Conservation (phyloP, 192 early-diverging fungal genomes). For the Coemansia sp. region DNA sequence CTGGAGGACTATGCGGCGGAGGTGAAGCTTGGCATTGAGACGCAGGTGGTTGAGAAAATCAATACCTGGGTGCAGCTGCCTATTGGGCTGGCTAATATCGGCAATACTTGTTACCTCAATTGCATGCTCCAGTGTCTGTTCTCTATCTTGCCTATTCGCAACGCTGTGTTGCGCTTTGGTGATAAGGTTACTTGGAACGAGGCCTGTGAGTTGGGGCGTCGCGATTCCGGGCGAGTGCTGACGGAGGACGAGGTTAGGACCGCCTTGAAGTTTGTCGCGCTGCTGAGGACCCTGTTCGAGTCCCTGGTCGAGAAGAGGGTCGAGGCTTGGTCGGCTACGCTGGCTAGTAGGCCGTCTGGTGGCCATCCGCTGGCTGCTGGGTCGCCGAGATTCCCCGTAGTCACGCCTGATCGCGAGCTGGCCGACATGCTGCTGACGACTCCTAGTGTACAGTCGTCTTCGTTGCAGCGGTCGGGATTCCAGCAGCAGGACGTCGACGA, state of each 20-base stretch:
- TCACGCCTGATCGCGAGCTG: conserved; percentile 61
- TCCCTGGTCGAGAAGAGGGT: conserved; percentile 33
- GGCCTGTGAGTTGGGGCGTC: conserved; percentile 23
- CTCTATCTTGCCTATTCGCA: conserved; percentile 64
- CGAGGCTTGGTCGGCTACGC: conserved; percentile 33
- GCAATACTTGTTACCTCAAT: conserved; percentile 91
- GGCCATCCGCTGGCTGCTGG: conserved; percentile 34
- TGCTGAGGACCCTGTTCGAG: conserved; percentile 60
- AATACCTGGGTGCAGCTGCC: conserved; percentile 57
- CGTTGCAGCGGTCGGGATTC: not conserved
- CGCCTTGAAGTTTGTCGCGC: conserved; percentile 54
- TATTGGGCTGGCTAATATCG: conserved; percentile 78
- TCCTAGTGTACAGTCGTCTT: conserved; percentile 3
- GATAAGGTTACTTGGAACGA: conserved; percentile 55
- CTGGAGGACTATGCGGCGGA: conserved; percentile 36
- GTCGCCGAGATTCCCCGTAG: conserved; percentile 29
- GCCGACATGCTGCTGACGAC: conserved; percentile 62
- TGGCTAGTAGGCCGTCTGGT: conserved; percentile 27
- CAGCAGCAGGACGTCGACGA: conserved; percentile 80
- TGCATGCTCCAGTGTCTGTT: conserved; percentile 80
- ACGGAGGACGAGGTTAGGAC: conserved; percentile 13
- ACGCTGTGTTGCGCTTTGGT: conserved; percentile 59
- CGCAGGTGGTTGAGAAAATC: conserved; percentile 8
- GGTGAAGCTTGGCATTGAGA: not conserved
- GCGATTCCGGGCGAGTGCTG: conserved; percentile 36